phyloP scores from a whole-genome alignment of 1,139 yeast genomes.

The Arxiozyma bovina region DNA sequence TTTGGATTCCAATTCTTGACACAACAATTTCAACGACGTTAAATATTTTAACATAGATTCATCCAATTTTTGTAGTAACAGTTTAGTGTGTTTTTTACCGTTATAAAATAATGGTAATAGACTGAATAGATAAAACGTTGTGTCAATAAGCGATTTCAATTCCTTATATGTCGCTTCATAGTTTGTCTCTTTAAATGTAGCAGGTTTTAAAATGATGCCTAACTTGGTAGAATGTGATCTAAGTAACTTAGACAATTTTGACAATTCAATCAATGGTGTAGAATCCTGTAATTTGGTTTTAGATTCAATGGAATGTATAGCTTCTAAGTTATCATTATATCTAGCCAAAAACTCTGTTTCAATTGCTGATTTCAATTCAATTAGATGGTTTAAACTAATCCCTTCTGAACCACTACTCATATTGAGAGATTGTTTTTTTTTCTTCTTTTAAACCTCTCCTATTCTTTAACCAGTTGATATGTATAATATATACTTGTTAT shows the following conservation, averaged over 20 bases:
- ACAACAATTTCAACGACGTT: slow-evolving; percentile 25
- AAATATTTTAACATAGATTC: slow-evolving; percentile 31
- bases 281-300: slow-evolving; percentile 24
- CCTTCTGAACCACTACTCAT: not conserved
- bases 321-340: slow-evolving; percentile 14
- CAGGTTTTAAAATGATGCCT: slow-evolving; percentile 65
- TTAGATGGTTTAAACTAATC: not conserved
- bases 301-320: slow-evolving; percentile 18
- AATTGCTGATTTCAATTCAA: slow-evolving; percentile 8
- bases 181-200: slow-evolving; percentile 19
- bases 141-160: slow-evolving; percentile 41
- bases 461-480: not conserved
- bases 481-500: not conserved
- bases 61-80: slow-evolving; percentile 38
- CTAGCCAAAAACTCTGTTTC: slow-evolving; percentile 17
- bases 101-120: slow-evolving; percentile 38
- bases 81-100: slow-evolving; percentile 32
- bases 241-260: slow-evolving; percentile 50
- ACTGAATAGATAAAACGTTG: slow-evolving; percentile 39
- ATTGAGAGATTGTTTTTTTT: not conserved
- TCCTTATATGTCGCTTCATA: slow-evolving; percentile 47
- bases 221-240: slow-evolving; percentile 73
- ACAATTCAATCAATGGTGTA: slow-evolving; percentile 47
- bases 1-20: slow-evolving; percentile 29
- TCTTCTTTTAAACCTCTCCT: no score